Evolutionary conservation across 2,329 filamentous ascomycete genomes (phyloP).

Genomic region (Dryadomyces sulphureus): DNA sequence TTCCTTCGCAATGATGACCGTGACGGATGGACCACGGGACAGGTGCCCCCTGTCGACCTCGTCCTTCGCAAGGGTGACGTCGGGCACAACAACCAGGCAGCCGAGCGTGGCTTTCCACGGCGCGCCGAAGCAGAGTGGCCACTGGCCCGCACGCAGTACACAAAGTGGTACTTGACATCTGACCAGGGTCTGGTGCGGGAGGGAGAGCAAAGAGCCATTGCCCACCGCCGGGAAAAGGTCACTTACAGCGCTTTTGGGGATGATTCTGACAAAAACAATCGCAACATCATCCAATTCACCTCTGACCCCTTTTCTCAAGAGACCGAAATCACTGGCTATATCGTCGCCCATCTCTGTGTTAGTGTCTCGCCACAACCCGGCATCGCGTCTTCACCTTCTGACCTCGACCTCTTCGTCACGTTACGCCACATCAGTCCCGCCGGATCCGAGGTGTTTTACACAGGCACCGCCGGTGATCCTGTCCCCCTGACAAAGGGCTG

Average conservation of each 20-base stretch:
- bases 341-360: conserved; percentile 39
- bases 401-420: conserved; percentile 51
- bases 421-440: conserved; percentile 39
- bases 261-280: conserved; percentile 35
- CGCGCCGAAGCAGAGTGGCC: conserved; percentile 52
- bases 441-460: conserved; percentile 47
- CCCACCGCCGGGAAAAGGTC: conserved; percentile 16
- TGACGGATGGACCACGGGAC: conserved; percentile 44
- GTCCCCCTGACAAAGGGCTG: conserved; percentile 50
- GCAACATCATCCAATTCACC: conserved; percentile 35
- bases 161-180: conserved; percentile 41
- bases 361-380: conserved; percentile 45
- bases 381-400: conserved; percentile 20
- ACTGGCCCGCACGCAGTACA: conserved; percentile 49
- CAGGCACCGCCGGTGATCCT: conserved; percentile 48
- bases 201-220: conserved; percentile 17
- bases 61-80: conserved; percentile 51
- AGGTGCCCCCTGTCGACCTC: conserved; percentile 43
- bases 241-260: conserved; percentile 46
- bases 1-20: conserved; percentile 55
- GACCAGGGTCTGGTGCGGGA: conserved; percentile 22
- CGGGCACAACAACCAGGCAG: conserved; percentile 48
- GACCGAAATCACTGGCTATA: conserved; percentile 55
- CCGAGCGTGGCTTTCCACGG: conserved; percentile 38
- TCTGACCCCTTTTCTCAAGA: conserved; percentile 43